phyloP scores from a whole-genome alignment of 345 rosid species.

The Psidium friedrichsthalianum region DNA sequence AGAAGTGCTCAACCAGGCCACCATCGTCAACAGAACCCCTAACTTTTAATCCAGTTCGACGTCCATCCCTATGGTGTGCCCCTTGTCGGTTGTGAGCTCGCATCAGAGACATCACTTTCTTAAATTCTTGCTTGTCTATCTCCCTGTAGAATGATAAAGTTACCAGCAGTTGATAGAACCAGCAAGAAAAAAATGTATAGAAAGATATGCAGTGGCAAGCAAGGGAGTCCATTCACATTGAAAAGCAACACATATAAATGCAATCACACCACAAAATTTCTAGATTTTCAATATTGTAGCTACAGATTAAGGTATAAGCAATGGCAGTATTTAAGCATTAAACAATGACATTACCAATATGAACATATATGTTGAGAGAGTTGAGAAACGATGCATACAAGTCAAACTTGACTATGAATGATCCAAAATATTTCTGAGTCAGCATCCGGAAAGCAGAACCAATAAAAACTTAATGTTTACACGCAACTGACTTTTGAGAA shows the following conservation, averaged over 20 bases:
- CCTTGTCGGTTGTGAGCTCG: slow-evolving; percentile 84
- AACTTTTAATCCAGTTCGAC: slow-evolving; percentile 52
- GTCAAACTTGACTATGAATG: neutral
- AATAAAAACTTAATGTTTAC: neutral
- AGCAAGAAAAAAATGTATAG: slow-evolving; percentile 2
- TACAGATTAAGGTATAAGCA: neutral
- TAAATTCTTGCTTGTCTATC: slow-evolving; percentile 76
- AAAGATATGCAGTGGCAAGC: slow-evolving; percentile 2
- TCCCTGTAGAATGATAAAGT: slow-evolving; percentile 33
- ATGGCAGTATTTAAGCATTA: neutral
- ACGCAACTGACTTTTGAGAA: neutral
- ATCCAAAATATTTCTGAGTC: neutral
- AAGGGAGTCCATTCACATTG: neutral
- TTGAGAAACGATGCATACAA: neutral
- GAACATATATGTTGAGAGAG: neutral
- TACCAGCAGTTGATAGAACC: neutral
- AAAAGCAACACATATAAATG: neutral
- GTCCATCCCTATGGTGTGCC: slow-evolving; percentile 53
- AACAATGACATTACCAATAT: neutral
- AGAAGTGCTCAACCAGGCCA: slow-evolving; percentile 78
- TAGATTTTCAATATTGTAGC: neutral
- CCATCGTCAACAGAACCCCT: slow-evolving; percentile 64
- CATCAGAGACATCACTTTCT: slow-evolving; percentile 90
- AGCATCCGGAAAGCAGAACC: neutral
- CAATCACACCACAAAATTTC: neutral